Conservation (phyloP, 2,329 filamentous ascomycete species). For the Scopulariopsis brevicaulis region DNA sequence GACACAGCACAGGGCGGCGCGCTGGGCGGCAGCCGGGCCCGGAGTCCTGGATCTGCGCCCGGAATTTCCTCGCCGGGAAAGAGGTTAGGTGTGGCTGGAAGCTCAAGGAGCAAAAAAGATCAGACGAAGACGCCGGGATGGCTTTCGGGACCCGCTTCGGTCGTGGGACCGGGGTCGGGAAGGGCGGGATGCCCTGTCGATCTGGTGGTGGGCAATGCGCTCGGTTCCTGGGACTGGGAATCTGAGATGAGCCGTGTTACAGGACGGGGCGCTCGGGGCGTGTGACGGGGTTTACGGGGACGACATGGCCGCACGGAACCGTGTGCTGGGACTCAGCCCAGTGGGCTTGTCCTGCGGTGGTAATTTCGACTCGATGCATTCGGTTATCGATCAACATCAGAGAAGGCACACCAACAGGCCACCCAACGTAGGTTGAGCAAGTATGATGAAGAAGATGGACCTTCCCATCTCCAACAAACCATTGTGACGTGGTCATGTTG, state of each 20-base stretch:
- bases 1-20: neutral
- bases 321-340: neutral
- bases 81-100: neutral
- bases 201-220: neutral
- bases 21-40: neutral
- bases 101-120: neutral
- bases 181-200: neutral
- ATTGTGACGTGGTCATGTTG: too few relatives aligned
- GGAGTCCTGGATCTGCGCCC: neutral
- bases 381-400: neutral
- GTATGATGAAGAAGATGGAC: too few relatives aligned
- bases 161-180: neutral
- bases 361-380: neutral
- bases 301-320: neutral
- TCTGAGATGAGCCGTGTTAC: neutral
- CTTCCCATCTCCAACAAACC: too few relatives aligned
- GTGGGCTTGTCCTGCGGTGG: neutral
- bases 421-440: too few relatives aligned
- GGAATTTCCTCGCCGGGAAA: neutral
- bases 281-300: neutral
- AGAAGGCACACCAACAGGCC: neutral
- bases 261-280: neutral
- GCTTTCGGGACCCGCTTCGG: neutral
- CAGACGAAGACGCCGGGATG: neutral
- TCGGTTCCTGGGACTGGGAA: neutral